These are phyloP conservation scores for Discostella pseudostelligera DNA, from an alignment of 108 stramenopile genomes.

Conservation along the genomic window DNA sequence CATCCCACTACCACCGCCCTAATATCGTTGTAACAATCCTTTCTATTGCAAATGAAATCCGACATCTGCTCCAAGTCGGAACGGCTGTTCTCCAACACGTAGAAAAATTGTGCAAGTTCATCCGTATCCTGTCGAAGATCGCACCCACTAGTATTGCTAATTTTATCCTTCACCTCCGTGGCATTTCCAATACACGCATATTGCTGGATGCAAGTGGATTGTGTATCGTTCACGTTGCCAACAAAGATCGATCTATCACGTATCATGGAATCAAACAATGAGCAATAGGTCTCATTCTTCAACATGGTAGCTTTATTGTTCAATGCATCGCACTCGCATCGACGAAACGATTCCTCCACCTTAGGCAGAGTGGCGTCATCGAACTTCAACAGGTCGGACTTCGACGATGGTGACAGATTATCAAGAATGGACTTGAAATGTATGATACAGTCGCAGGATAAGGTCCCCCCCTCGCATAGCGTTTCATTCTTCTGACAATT, in stretches of 20 bases:
- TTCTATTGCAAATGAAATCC: neutral
- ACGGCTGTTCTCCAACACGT: neutral
- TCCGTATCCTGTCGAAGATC: neutral
- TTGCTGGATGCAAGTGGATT: neutral
- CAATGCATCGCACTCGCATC: neutral
- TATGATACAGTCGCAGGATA: neutral
- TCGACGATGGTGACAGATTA: neutral
- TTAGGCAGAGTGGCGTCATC: neutral
- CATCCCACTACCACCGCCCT: neutral
- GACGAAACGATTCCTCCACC: neutral
- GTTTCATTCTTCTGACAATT: too few relatives aligned
- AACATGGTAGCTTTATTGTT: neutral
- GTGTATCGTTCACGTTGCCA: neutral
- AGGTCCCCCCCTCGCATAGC: neutral
- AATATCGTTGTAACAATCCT: neutral
- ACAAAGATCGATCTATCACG: neutral
- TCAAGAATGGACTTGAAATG: neutral
- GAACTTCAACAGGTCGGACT: neutral
- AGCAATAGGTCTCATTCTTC: neutral
- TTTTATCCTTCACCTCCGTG: neutral
- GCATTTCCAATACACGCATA: conserved; percentile 1
- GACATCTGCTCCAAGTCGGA: neutral
- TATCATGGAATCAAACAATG: neutral
- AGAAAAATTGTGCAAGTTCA: neutral
- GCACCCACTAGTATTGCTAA: neutral